Evolutionary conservation across 2,329 filamentous ascomycete genomes (phyloP).

Genomic region (Coniochaeta prunicola): DNA sequence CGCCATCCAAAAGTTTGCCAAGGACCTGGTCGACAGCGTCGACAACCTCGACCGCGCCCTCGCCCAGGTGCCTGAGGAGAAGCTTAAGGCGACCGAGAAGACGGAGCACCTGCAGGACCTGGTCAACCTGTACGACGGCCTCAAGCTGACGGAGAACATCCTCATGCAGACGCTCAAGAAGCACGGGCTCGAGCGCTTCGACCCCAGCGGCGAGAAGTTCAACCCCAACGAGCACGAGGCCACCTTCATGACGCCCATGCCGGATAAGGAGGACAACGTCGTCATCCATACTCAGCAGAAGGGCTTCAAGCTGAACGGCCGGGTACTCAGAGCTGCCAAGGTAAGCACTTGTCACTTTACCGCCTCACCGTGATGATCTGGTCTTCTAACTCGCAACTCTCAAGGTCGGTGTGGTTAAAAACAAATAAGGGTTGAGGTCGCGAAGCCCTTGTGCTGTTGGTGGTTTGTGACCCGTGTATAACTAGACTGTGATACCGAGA

Average conservation of each 20-base stretch:
- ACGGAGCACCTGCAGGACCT: slow-evolving; percentile 61
- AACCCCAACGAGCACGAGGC: slow-evolving; percentile 96
- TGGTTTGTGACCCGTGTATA: slow-evolving; percentile 20
- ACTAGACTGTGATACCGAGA: slow-evolving; percentile 14
- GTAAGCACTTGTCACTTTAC: slow-evolving; percentile 53
- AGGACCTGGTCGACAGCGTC: slow-evolving; percentile 88
- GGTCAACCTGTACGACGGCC: slow-evolving; percentile 72
- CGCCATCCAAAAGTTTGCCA: slow-evolving; percentile 90
- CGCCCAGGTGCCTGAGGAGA: slow-evolving; percentile 66
- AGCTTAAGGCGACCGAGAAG: slow-evolving; percentile 49
- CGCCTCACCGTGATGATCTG: slow-evolving; percentile 69
- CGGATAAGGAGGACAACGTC: slow-evolving; percentile 80
- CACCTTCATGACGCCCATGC: slow-evolving; percentile 84
- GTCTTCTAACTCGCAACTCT: slow-evolving; percentile 16
- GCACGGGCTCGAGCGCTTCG: slow-evolving; percentile 86
- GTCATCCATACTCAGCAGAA: slow-evolving; percentile 93
- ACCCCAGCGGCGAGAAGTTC: slow-evolving; percentile 80
- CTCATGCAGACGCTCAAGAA: slow-evolving; percentile 84
- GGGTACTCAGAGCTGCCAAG: slow-evolving; percentile 85
- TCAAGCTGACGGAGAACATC: slow-evolving; percentile 92
- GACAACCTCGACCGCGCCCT: slow-evolving; percentile 97
- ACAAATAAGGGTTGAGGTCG: slow-evolving; percentile 11
- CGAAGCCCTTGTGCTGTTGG: neutral
- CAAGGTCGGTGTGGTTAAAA: slow-evolving; percentile 12
- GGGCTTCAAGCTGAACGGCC: slow-evolving; percentile 89